Percentiles rank a stretch among this genome's conserved stretches.
These are phyloP conservation scores for Salix viminalis DNA, from an alignment of 345 rosid genomes.

Conservation along the genomic window DNA sequence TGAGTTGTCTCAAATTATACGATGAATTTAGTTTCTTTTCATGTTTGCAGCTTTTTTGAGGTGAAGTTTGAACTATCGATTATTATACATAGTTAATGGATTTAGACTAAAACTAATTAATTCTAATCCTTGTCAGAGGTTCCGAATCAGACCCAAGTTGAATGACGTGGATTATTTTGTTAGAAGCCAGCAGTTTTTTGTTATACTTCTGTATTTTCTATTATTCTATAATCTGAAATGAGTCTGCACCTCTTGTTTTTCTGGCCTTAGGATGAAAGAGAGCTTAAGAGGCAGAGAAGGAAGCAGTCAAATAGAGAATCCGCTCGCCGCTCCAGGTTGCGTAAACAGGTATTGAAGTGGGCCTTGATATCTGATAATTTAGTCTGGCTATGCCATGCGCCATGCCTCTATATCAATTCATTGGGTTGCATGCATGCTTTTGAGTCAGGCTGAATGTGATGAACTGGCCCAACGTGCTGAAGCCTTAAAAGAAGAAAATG, in stretches of 20 bases:
- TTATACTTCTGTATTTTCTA: neutral
- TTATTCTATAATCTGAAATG: neutral
- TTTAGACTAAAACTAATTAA: neutral
- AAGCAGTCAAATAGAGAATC: slow-evolving; percentile 99
- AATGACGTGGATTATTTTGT: neutral
- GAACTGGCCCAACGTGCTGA: slow-evolving; percentile 91
- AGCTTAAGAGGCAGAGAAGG: slow-evolving; percentile 86
- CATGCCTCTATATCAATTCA: slow-evolving; percentile 13
- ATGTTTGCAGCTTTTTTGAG: neutral
- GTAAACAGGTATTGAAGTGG: slow-evolving; percentile 76
- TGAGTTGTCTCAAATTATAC: neutral
- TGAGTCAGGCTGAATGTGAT: slow-evolving; percentile 93
- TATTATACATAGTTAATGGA: neutral
- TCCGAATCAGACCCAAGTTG: neutral
- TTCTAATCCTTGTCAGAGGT: neutral
- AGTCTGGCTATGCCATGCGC: neutral
- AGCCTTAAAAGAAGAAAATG: slow-evolving; percentile 75
- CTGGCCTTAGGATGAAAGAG: slow-evolving; percentile 76
- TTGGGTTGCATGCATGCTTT: slow-evolving; percentile 17
- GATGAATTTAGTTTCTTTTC: neutral
- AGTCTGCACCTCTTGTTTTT: neutral
- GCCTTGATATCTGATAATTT: neutral
- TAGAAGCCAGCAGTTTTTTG: neutral
- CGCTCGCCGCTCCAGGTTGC: slow-evolving; percentile 91
- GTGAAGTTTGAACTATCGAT: neutral